These are phyloP conservation scores for Colletotrichum sp. DNA, from an alignment of 2,329 filamentous ascomycete genomes.

Conservation along the genomic window DNA sequence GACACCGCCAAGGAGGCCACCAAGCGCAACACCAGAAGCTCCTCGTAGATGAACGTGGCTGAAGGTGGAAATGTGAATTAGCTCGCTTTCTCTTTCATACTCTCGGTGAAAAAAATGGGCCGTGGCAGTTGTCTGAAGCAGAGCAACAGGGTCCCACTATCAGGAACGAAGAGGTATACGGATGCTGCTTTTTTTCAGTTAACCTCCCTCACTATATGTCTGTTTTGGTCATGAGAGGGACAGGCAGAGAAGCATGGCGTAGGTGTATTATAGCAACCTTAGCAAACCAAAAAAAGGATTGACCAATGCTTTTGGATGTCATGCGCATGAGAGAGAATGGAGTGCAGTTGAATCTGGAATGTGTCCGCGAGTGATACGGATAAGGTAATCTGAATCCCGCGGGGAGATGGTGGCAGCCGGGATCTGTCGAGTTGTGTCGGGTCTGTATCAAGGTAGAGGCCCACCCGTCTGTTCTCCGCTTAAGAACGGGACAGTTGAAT, in stretches of 20 bases:
- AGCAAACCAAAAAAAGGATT: background rate
- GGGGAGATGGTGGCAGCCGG: background rate
- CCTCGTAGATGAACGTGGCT: slow-evolving; percentile 45
- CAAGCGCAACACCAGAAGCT: slow-evolving; percentile 65
- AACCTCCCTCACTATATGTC: slow-evolving; percentile 10
- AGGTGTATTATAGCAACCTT: slow-evolving; percentile 15
- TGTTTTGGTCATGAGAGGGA: slow-evolving; percentile 12
- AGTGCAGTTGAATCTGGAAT: background rate
- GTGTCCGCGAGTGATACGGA: background rate
- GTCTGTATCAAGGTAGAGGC: background rate
- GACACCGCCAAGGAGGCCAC: slow-evolving; percentile 79
- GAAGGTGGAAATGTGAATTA: slow-evolving; percentile 6
- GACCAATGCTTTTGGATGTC: background rate
- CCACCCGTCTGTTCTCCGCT: background rate
- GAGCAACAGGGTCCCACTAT: background rate
- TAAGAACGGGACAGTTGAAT: background rate
- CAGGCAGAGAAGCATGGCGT: slow-evolving; percentile 19
- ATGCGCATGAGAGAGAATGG: background rate
- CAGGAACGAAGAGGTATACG: background rate
- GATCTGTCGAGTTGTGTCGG: background rate
- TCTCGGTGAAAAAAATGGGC: background rate
- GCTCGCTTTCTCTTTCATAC: slow-evolving; percentile 15
- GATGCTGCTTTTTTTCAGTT: slow-evolving; percentile 17
- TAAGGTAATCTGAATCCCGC: background rate
- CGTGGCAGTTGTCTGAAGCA: background rate